Percentiles rank a stretch among this genome's conserved stretches.
Conservation (phyloP, 441 rosid species). For the Syzygium syzygioides region DNA sequence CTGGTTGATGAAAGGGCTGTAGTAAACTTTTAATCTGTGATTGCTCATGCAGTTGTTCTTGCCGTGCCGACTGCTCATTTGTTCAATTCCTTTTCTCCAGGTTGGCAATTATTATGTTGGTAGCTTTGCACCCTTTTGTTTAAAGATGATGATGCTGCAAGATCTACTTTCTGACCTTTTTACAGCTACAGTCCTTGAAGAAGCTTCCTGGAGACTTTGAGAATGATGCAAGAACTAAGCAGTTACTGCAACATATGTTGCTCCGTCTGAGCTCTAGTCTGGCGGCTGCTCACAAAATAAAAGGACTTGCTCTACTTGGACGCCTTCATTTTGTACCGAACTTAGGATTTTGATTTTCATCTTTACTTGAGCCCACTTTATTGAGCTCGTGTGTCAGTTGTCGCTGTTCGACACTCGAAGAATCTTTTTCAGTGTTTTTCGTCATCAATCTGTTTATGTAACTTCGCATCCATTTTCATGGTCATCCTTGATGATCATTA, state of each 20-base stretch:
- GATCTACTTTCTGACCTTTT: too few relatives aligned
- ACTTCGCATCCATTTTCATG: too few relatives aligned
- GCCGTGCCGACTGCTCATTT: too few relatives aligned
- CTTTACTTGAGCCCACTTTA: background rate
- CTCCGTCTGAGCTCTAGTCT: background rate
- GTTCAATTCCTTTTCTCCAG: too few relatives aligned
- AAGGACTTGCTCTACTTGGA: background rate
- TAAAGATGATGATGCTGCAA: too few relatives aligned
- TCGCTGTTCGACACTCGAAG: background rate
- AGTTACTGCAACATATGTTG: background rate
- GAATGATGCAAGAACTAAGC: slow-evolving; percentile 73
- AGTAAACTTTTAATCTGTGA: too few relatives aligned
- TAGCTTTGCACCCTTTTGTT: too few relatives aligned
- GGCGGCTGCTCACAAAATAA: background rate
- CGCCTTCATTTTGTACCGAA: background rate
- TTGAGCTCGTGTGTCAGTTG: background rate
- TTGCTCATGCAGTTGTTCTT: too few relatives aligned
- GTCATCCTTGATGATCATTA: background rate
- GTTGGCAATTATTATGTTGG: too few relatives aligned
- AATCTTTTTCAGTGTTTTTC: background rate
- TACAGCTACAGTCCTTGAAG: too few relatives aligned
- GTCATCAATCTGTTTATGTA: background rate
- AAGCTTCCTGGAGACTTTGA: too few relatives aligned
- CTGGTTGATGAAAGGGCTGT: too few relatives aligned
- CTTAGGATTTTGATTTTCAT: background rate